Conservation (phyloP, 768 basidiomycete genomes). For the Boletales sp. region DNA sequence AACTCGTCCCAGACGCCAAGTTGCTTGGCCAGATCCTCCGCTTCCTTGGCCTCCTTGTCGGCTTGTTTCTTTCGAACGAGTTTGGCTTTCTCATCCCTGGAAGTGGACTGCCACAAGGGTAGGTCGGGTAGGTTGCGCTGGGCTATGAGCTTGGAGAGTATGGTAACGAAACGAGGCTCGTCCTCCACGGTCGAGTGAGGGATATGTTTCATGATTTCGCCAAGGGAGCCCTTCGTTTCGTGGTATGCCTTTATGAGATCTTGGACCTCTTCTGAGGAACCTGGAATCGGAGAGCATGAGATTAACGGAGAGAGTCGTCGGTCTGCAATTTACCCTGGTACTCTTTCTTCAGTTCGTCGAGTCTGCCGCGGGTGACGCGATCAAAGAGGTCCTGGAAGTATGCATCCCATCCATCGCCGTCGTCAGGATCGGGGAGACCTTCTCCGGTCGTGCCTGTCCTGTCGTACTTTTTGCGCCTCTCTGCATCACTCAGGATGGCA, state of each 20-base stretch:
- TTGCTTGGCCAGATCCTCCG: conserved; percentile 79
- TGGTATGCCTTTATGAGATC: conserved; percentile 78
- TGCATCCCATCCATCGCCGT: conserved; percentile 84
- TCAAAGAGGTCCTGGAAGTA: conserved; percentile 93
- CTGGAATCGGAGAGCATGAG: conserved; percentile 37
- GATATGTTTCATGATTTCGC: conserved; percentile 77
- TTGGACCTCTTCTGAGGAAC: conserved; percentile 77
- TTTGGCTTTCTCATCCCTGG: conserved; percentile 77
- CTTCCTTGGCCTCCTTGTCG: conserved; percentile 78
- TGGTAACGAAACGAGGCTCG: conserved; percentile 75
- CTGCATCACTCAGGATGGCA: conserved; percentile 78
- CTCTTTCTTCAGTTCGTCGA: conserved; percentile 91
- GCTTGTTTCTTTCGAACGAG: conserved; percentile 70
- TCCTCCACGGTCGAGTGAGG: conserved; percentile 84
- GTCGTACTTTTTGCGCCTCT: conserved; percentile 75
- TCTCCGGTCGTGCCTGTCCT: conserved; percentile 84
- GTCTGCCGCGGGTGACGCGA: conserved; percentile 74
- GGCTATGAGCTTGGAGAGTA: conserved; percentile 65
- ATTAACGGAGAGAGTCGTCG: not conserved
- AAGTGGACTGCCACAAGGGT: conserved; percentile 62
- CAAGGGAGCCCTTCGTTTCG: conserved; percentile 70
- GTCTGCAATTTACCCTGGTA: conserved; percentile 66
- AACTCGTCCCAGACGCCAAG: conserved; percentile 95
- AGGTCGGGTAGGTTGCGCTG: conserved; percentile 54
- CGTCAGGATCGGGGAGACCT: conserved; percentile 62